These are phyloP conservation scores for Boletus patriciae DNA, from an alignment of 768 basidiomycete species.

Conservation along the genomic window DNA sequence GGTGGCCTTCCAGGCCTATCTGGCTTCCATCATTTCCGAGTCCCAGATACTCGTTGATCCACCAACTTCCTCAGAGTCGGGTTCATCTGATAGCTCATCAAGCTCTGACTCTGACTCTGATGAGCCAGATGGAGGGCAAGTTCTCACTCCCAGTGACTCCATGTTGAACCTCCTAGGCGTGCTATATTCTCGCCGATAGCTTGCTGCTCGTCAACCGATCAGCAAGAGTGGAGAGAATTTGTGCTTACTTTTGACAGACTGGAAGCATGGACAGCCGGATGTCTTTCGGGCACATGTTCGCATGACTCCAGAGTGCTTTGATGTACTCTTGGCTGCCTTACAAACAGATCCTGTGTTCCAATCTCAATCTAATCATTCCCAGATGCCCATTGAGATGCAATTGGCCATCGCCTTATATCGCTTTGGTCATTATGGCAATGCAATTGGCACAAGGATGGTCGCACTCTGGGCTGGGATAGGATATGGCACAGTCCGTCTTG, in stretches of 20 bases:
- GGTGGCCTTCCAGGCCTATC: neutral
- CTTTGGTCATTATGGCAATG: neutral
- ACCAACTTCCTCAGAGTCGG: no score
- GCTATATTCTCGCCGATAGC: neutral
- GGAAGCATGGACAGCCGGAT: neutral
- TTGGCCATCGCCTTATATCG: no score
- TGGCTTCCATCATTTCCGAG: neutral
- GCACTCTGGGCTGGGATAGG: neutral
- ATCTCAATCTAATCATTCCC: no score
- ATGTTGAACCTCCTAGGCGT: neutral
- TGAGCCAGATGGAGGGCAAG: no score
- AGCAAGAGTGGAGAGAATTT: neutral
- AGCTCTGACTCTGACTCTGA: no score
- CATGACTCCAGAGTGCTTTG: neutral
- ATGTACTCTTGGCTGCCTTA: neutral
- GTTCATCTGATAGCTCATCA: no score
- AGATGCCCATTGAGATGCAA: no score
- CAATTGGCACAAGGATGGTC: neutral
- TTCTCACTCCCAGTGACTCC: no score
- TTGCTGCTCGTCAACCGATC: neutral
- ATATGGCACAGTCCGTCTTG: neutral
- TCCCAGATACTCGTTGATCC: no score
- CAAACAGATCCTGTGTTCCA: neutral
- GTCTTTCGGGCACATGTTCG: neutral
- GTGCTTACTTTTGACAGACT: neutral